A percentile compares a stretch with the other conserved stretches of the same genome.
Conservation (phyloP, 2,329 filamentous ascomycete species). For the Fusarium humuli region DNA sequence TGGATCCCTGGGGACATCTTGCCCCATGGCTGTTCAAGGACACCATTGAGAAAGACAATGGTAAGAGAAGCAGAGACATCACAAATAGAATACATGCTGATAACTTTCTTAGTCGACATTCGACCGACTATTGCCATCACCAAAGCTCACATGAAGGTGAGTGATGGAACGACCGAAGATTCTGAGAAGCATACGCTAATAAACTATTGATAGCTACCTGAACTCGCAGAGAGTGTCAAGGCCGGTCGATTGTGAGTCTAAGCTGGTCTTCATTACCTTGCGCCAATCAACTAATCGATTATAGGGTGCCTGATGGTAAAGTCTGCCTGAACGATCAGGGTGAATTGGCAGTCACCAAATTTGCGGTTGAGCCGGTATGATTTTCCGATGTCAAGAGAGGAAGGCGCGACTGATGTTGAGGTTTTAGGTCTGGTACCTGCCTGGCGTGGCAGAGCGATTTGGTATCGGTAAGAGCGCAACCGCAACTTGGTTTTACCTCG, state of each 20-base stretch:
- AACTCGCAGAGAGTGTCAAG: conserved; percentile 88
- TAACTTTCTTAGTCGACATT: conserved; percentile 72
- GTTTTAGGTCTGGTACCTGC: conserved; percentile 78
- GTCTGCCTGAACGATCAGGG: conserved; percentile 88
- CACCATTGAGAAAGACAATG: conserved; percentile 78
- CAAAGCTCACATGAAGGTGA: conserved; percentile 87
- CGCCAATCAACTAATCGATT: conserved; percentile 23
- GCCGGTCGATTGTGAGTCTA: conserved; percentile 73
- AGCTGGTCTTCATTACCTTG: not conserved
- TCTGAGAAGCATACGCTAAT: conserved; percentile 7
- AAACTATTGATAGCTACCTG: conserved; percentile 70
- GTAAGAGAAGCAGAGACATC: conserved; percentile 51
- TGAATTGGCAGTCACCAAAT: conserved; percentile 93
- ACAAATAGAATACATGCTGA: conserved; percentile 12
- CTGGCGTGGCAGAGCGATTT: conserved; percentile 90
- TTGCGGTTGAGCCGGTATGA: conserved; percentile 91
- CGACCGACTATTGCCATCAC: conserved; percentile 92
- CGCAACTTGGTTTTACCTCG: not conserved
- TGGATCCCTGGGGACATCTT: conserved; percentile 94
- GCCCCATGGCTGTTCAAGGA: conserved; percentile 86
- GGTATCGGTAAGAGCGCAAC: conserved; percentile 73
- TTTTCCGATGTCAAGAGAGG: not conserved
- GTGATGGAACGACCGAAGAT: not conserved
- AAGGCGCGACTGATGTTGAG: conserved; percentile 1
- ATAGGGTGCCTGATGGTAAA: conserved; percentile 79